Evolutionary conservation across 352 stramenopile species (phyloP).

Genomic region (Globisporangium rhizosaccharum): DNA sequence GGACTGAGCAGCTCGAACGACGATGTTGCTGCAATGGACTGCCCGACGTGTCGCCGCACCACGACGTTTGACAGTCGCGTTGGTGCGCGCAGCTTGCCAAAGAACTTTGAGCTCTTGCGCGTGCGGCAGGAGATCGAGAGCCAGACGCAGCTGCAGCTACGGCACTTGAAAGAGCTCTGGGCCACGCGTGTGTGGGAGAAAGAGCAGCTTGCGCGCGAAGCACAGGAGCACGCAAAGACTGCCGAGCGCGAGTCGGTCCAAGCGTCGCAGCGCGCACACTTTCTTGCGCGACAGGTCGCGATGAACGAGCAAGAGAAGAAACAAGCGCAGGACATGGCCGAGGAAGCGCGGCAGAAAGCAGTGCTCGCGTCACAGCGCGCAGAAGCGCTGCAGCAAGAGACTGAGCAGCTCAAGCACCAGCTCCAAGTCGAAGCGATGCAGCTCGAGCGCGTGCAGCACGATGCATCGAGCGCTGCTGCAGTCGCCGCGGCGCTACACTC

Average conservation of each 20-base stretch:
- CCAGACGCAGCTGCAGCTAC: constrained; percentile 55
- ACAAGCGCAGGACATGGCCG: constrained; percentile 54
- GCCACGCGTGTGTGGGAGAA: constrained; percentile 66
- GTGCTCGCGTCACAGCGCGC: constrained; percentile 60
- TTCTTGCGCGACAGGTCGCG: constrained; percentile 70
- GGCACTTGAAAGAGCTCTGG: constrained; percentile 46
- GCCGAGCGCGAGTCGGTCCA: constrained; percentile 74
- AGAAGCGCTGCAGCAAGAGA: constrained; percentile 69
- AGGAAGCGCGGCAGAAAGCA: constrained; percentile 56
- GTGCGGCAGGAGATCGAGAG: constrained; percentile 80
- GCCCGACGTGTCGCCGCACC: constrained; percentile 60
- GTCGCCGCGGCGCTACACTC: constrained; percentile 65
- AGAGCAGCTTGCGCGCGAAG: constrained; percentile 59
- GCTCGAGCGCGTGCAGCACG: constrained; percentile 61
- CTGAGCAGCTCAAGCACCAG: constrained; percentile 65
- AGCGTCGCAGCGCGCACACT: constrained; percentile 56
- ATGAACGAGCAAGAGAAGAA: constrained; percentile 84
- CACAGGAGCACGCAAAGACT: constrained; percentile 60
- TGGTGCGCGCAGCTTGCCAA: constrained; percentile 57
- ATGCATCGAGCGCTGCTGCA: constrained; percentile 58
- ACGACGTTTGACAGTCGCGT: constrained; percentile 38
- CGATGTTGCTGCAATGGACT: constrained; percentile 43
- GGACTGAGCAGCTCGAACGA: constrained; percentile 13
- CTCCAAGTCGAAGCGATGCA: constrained; percentile 65
- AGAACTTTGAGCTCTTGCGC: constrained; percentile 82